These are phyloP conservation scores for Phytophthora cryptogea DNA, from an alignment of 352 stramenopile genomes.

Conservation along the genomic window DNA sequence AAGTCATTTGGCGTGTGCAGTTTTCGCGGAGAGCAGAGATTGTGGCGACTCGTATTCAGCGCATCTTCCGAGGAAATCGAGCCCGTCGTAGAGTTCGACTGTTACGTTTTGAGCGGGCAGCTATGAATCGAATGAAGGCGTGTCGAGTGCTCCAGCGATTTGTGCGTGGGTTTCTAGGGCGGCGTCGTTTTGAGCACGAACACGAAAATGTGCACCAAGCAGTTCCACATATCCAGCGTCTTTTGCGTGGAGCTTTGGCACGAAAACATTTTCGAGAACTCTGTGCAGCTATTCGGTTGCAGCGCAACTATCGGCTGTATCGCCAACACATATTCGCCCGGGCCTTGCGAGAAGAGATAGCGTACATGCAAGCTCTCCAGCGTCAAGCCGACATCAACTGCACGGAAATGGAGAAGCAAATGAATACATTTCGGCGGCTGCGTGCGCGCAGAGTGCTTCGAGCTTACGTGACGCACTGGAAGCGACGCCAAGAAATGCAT, in stretches of 20 bases:
- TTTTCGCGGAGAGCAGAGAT: slow-evolving; percentile 54
- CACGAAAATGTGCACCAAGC: slow-evolving; percentile 36
- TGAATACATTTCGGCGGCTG: slow-evolving; percentile 52
- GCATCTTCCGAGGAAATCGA: slow-evolving; percentile 70
- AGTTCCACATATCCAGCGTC: slow-evolving; percentile 60
- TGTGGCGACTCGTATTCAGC: slow-evolving; percentile 63
- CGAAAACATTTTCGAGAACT: slow-evolving; percentile 41
- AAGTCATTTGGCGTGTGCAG: slow-evolving; percentile 62
- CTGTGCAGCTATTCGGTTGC: slow-evolving; percentile 43
- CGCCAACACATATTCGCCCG: slow-evolving; percentile 56
- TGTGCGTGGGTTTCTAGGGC: slow-evolving; percentile 58
- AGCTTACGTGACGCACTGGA: slow-evolving; percentile 48
- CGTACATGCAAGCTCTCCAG: slow-evolving; percentile 54
- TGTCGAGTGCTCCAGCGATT: slow-evolving; percentile 53
- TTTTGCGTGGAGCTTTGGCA: slow-evolving; percentile 52
- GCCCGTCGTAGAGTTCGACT: slow-evolving; percentile 47
- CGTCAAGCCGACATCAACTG: slow-evolving; percentile 49
- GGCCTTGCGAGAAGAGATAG: slow-evolving; percentile 59
- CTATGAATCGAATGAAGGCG: slow-evolving; percentile 41
- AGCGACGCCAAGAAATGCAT: slow-evolving; percentile 33
- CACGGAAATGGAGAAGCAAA: slow-evolving; percentile 46
- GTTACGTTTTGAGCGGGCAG: slow-evolving; percentile 44
- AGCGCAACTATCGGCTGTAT: slow-evolving; percentile 65
- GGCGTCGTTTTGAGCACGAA: slow-evolving; percentile 44
- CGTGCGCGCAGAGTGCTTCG: slow-evolving; percentile 58